A percentile compares a stretch with the other conserved stretches of the same genome.
Evolutionary conservation across 140 eudicot species (phyloP).

Genomic region (Senecio squalidus): DNA sequence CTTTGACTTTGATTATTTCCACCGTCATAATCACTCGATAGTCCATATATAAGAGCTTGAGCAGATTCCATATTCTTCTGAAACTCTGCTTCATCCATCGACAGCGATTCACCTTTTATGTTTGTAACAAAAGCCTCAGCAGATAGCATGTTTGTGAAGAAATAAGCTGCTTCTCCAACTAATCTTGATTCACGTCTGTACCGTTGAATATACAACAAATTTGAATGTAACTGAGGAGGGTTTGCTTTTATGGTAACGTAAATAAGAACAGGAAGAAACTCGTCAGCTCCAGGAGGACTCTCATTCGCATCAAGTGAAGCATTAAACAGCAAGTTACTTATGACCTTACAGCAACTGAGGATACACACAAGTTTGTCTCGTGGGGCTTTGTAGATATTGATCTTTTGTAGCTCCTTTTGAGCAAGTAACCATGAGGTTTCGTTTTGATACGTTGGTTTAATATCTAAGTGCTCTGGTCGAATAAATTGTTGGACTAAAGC

Average conservation of each 20-base stretch:
- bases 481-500: slow-evolving; percentile 85
- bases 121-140: slow-evolving; percentile 67
- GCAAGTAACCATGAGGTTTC: slow-evolving; percentile 98
- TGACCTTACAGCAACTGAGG: slow-evolving; percentile 85
- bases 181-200: slow-evolving; percentile 72
- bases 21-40: slow-evolving; percentile 39
- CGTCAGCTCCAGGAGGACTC: slow-evolving; percentile 90
- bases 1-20: slow-evolving; percentile 16
- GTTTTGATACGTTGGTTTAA: slow-evolving; percentile 47
- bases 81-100: slow-evolving; percentile 73
- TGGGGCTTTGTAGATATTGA: slow-evolving; percentile 84
- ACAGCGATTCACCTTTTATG: slow-evolving; percentile 63
- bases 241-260: slow-evolving; percentile 88
- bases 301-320: slow-evolving; percentile 66
- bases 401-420: slow-evolving; percentile 86
- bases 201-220: slow-evolving; percentile 71
- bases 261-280: slow-evolving; percentile 85
- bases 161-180: slow-evolving; percentile 81
- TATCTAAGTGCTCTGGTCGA: slow-evolving; percentile 84
- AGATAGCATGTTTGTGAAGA: slow-evolving; percentile 82
- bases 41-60: slow-evolving; percentile 57
- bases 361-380: slow-evolving; percentile 89
- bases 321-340: slow-evolving; percentile 67
- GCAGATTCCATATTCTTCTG: slow-evolving; percentile 81
- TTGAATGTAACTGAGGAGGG: slow-evolving; percentile 89